A percentile compares a stretch with the other conserved stretches of the same genome.
Evolutionary conservation across 148 eudicot species (phyloP).

Genomic region (Fagopyrum esculentum): DNA sequence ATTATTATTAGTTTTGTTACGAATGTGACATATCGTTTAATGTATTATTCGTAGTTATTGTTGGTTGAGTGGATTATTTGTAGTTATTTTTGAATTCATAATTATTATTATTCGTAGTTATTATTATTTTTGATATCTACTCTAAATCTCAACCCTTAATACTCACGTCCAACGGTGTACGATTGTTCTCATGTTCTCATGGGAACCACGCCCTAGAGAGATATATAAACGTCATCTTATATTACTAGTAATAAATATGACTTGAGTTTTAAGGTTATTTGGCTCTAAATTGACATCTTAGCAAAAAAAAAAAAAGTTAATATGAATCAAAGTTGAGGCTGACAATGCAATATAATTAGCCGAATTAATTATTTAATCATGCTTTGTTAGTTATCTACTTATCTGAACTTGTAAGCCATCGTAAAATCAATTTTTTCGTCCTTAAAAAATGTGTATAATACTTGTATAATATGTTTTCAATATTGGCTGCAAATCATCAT

Average conservation of each 20-base stretch:
- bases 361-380: not conserved
- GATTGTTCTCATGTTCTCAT: too few relatives aligned
- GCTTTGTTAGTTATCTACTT: not conserved
- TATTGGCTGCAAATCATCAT: constrained; percentile 11
- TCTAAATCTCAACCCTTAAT: too few relatives aligned
- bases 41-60: too few relatives aligned
- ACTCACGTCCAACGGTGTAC: too few relatives aligned
- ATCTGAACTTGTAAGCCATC: constrained; percentile 11
- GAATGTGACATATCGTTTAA: too few relatives aligned
- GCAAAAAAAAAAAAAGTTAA: not conserved
- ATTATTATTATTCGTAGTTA: too few relatives aligned
- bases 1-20: too few relatives aligned
- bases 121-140: too few relatives aligned
- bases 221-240: not conserved
- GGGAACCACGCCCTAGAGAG: too few relatives aligned
- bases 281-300: not conserved
- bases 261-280: not conserved
- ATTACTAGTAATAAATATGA: not conserved
- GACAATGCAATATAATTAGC: not conserved
- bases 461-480: not conserved
- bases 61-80: too few relatives aligned
- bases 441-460: not conserved
- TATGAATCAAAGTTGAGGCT: not conserved
- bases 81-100: too few relatives aligned
- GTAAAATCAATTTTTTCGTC: not conserved